Percentiles rank a stretch among this genome's conserved stretches.
These are phyloP conservation scores for Claviceps sp. DNA, from an alignment of 2,329 filamentous ascomycete genomes.

Conservation along the genomic window DNA sequence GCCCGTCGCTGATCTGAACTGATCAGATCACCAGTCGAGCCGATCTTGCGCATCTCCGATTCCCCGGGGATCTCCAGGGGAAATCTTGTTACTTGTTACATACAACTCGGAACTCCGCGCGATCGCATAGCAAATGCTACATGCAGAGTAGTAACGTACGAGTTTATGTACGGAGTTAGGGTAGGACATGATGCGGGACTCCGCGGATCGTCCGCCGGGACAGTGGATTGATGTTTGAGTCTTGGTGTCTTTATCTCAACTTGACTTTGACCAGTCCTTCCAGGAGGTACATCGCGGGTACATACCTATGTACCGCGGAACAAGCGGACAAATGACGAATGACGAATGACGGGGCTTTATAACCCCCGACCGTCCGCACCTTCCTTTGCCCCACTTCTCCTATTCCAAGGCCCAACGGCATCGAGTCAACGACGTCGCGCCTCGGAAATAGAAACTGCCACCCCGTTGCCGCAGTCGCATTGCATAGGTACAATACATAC, in stretches of 20 bases:
- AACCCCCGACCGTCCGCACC: background rate
- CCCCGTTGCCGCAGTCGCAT: background rate
- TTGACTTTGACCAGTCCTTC: background rate
- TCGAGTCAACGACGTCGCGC: background rate
- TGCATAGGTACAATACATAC: background rate
- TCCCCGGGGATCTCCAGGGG: too few relatives aligned
- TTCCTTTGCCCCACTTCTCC: background rate
- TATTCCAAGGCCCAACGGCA: background rate
- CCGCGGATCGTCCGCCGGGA: too few relatives aligned
- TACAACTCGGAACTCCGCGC: too few relatives aligned
- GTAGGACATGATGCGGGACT: too few relatives aligned
- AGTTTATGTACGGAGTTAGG: too few relatives aligned
- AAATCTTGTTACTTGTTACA: too few relatives aligned
- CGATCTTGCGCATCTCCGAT: too few relatives aligned
- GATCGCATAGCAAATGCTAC: too few relatives aligned
- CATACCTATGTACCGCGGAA: background rate
- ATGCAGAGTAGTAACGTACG: too few relatives aligned
- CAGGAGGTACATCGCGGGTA: background rate
- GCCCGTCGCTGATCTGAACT: too few relatives aligned
- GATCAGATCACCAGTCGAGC: too few relatives aligned
- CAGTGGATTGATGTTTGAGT: too few relatives aligned
- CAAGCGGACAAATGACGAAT: background rate
- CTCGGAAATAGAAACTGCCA: background rate
- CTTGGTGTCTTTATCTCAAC: background rate
- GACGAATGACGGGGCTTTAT: background rate